Percentiles rank a stretch among this genome's conserved stretches.
Conservation (phyloP, 192 early-diverging fungal species). For the Funneliformis mosseae region DNA sequence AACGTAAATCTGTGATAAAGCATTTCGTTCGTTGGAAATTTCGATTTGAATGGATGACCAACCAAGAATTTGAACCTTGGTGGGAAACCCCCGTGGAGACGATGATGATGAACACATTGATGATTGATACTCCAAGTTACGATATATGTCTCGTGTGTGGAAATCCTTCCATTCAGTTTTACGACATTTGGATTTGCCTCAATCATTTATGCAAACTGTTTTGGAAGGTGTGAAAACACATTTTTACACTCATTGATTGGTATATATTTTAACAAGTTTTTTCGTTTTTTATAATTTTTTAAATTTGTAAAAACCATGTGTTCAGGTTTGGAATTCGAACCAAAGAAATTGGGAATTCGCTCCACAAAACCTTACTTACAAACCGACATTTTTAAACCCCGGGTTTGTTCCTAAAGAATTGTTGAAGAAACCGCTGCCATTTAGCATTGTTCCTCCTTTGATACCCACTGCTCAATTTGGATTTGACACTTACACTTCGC, state of each 20-base stretch:
- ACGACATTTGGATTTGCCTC: background rate
- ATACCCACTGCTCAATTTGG: background rate
- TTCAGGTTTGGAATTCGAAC: background rate
- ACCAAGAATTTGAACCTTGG: constrained; percentile 3
- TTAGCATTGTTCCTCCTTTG: background rate
- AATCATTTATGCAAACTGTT: background rate
- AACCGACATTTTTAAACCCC: background rate
- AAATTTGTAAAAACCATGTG: background rate
- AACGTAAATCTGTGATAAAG: background rate
- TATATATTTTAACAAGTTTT: background rate
- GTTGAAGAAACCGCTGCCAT: background rate
- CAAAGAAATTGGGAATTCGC: background rate
- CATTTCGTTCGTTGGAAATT: constrained; percentile 6
- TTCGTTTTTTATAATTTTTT: background rate
- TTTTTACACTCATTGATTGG: background rate
- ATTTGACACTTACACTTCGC: background rate
- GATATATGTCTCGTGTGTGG: background rate
- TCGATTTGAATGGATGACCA: constrained; percentile 8
- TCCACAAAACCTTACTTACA: background rate
- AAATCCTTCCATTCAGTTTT: background rate
- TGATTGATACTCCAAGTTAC: background rate
- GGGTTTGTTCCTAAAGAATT: background rate
- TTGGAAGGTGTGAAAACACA: background rate
- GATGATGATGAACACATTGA: background rate
- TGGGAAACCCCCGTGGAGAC: background rate